A percentile compares a stretch with the other conserved stretches of the same genome.
These are phyloP conservation scores for Stagonosporopsis rhizophila DNA, from an alignment of 2,329 filamentous ascomycete species.

Conservation along the genomic window DNA sequence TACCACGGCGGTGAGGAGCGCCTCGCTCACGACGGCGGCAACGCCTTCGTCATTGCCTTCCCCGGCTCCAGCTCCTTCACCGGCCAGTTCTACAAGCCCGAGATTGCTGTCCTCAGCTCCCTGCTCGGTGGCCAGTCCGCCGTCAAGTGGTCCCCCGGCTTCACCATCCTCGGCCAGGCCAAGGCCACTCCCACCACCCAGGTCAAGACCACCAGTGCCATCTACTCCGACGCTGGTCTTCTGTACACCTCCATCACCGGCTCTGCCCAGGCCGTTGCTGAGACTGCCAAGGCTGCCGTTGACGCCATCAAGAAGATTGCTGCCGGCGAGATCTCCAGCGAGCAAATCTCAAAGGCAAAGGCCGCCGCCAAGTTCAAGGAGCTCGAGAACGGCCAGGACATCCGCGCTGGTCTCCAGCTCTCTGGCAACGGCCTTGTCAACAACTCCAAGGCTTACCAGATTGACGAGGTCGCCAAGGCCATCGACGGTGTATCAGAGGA, in stretches of 20 bases:
- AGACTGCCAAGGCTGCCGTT: constrained; percentile 77
- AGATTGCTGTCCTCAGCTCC: constrained; percentile 83
- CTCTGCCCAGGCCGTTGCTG: constrained; percentile 72
- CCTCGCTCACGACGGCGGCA: constrained; percentile 76
- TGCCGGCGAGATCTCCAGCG: constrained; percentile 75
- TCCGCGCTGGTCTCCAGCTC: constrained; percentile 77
- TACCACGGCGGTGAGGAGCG: constrained; percentile 97
- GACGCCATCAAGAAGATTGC: constrained; percentile 84
- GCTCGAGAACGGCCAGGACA: constrained; percentile 80
- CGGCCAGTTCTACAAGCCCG: constrained; percentile 80
- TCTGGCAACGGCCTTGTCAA: constrained; percentile 86
- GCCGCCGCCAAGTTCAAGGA: constrained; percentile 93
- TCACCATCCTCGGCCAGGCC: constrained; percentile 85
- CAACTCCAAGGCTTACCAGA: constrained; percentile 81
- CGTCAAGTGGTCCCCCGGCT: constrained; percentile 96
- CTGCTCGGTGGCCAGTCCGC: constrained; percentile 88
- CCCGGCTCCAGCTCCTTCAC: constrained; percentile 81
- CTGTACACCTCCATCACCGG: constrained; percentile 84
- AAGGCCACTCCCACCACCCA: constrained; percentile 70
- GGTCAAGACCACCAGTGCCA: constrained; percentile 76
- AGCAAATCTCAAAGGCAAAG: constrained; percentile 90
- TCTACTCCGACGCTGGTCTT: constrained; percentile 94
- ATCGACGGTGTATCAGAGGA: constrained; percentile 83
- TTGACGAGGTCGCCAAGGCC: constrained; percentile 78
- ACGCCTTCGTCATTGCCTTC: constrained; percentile 90